phyloP scores from a whole-genome alignment of 2,329 filamentous ascomycete species.

The Diaporthe helianthi region DNA sequence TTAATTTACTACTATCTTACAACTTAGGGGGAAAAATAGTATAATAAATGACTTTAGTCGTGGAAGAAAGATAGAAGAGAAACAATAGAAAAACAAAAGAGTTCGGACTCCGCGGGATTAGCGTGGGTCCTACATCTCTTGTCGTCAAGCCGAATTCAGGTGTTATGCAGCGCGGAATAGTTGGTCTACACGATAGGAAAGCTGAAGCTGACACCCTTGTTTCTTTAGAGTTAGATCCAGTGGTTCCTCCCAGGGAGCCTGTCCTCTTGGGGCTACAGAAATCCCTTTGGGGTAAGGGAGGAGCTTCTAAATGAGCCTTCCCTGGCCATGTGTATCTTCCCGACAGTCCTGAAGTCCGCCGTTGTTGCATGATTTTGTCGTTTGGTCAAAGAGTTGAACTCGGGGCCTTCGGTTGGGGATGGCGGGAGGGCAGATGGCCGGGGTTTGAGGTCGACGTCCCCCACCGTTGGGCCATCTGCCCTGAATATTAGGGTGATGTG shows the following conservation, averaged over 20 bases:
- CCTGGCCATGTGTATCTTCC: not conserved
- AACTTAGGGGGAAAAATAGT: not conserved
- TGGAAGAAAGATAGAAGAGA: not conserved
- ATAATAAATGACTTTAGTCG: too few species aligned
- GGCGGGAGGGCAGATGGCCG: not conserved
- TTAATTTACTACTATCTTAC: too few species aligned
- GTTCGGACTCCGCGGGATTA: conserved; percentile 31
- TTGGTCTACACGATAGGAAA: not conserved
- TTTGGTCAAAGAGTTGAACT: not conserved
- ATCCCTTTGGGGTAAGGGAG: too few species aligned
- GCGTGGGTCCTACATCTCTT: conserved; percentile 15
- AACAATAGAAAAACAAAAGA: not conserved
- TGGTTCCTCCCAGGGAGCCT: too few species aligned
- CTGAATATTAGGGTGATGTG: not conserved
- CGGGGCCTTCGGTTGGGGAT: conserved; percentile 5
- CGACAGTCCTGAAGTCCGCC: not conserved
- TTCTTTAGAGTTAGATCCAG: too few species aligned
- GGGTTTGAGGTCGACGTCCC: not conserved
- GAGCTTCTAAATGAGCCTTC: too few species aligned
- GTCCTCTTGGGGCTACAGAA: too few species aligned
- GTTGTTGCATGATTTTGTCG: not conserved
- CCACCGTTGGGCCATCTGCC: not conserved
- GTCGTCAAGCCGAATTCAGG: not conserved
- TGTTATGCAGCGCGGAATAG: not conserved
- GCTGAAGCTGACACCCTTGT: too few species aligned